Conservation (phyloP, 2,329 filamentous ascomycete genomes). For the Penicillium glabrum region DNA sequence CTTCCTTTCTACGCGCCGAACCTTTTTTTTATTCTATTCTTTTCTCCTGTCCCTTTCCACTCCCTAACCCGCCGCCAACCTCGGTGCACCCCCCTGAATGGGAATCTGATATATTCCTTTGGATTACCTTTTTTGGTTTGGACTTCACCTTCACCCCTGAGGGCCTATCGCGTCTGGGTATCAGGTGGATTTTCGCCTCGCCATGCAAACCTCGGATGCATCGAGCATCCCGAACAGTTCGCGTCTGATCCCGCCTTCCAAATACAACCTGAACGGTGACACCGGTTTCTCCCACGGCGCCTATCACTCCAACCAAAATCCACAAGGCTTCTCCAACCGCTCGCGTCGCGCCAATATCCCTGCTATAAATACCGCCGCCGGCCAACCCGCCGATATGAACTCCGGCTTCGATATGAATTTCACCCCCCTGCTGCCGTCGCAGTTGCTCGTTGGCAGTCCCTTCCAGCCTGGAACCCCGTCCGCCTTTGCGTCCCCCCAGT, state of each 20-base stretch:
- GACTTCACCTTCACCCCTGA: constrained; percentile 15
- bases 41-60: constrained; percentile 1
- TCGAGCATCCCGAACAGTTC: constrained; percentile 57
- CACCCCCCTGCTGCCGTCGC: constrained; percentile 89
- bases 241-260: constrained; percentile 68
- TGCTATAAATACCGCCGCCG: constrained; percentile 80
- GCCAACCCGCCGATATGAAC: constrained; percentile 68
- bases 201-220: constrained; percentile 83
- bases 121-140: constrained; percentile 35
- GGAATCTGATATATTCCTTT: constrained; percentile 36
- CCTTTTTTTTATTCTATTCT: constrained; percentile 8
- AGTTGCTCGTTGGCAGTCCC: constrained; percentile 90
- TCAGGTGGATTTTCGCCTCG: constrained; percentile 47
- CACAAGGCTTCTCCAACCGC: constrained; percentile 75
- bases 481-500: constrained; percentile 87
- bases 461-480: constrained; percentile 94
- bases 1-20: constrained; percentile 15
- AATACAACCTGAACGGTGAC: constrained; percentile 64
- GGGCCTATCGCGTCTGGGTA: constrained; percentile 1
- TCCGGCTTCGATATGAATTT: constrained; percentile 98
- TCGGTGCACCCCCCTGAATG: constrained; percentile 19
- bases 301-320: constrained; percentile 58
- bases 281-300: constrained; percentile 92
- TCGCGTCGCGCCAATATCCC: constrained; percentile 81
- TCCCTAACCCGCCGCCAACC: constrained; percentile 1